Evolutionary conservation across 2,329 filamentous ascomycete species (phyloP), one percentile per base, ranked within the genome.

Genomic region (Fusarium musae): DNA sequence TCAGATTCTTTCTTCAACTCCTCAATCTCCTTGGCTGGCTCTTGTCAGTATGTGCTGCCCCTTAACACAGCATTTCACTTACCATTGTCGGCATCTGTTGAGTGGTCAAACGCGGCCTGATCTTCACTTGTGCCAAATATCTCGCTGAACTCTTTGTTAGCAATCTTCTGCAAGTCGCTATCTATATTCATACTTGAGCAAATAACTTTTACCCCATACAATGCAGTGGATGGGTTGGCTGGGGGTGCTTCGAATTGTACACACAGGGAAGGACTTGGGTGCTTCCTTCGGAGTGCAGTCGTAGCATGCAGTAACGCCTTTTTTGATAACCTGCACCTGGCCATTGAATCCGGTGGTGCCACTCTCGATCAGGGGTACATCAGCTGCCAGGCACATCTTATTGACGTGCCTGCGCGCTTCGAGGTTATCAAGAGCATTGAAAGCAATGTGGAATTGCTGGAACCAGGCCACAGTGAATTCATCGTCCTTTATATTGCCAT

Each of bases 151-250:
- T 21, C 15, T 34, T 30, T 44, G 26, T 69, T 30, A 69, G 58
- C 49, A 52, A 70, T 54, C 58, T 56, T 40, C 44, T 30, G 57
- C 47, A 56, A 17, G 19, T 23, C 32, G 16, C 69, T 78, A 9
- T 47, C 11, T 26, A 26, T 13, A 28, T 8, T 85, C 87, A 30
- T 77, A 84, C 83, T 94, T 96, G 69, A 99, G 89, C 13, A 99
- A 87, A 81, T 98, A 99, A 81, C 95, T 97, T 84, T 98, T 99
- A 26, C 90, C 96, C 96, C 96, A 99, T 5, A 99, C 96, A 70
- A 99, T 99, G 84, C 96, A 98, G 83, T 99, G 96, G 47, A 99
- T 98, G 2, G 96, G 94, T 78, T 98, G 96, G 74, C 93, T 97
- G 0, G 96, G 96, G 0, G 95, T 99, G 81, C 94, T 98, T 81